Conservation (phyloP, 1,284 basidiomycete genomes). For the Melampsora americana region DNA sequence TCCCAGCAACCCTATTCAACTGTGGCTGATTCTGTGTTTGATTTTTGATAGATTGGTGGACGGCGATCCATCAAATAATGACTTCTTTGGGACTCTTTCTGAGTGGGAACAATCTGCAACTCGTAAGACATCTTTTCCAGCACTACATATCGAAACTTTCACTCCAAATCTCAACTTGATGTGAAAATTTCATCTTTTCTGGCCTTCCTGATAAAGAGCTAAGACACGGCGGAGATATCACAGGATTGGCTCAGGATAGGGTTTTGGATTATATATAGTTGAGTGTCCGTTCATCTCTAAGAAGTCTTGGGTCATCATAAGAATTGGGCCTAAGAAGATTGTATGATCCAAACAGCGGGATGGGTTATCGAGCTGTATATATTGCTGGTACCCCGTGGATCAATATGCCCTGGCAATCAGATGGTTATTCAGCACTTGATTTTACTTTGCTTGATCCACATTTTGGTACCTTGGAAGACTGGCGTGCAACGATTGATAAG, state of each 20-base stretch:
- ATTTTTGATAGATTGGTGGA: constrained; percentile 52
- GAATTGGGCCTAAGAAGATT: neutral
- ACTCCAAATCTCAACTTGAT: neutral
- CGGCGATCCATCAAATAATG: constrained; percentile 82
- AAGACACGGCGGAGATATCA: constrained; percentile 78
- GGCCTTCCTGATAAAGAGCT: constrained; percentile 61
- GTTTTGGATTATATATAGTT: constrained; percentile 75
- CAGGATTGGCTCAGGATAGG: constrained; percentile 65
- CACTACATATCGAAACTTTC: neutral
- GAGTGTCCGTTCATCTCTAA: neutral
- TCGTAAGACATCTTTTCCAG: constrained; percentile 16
- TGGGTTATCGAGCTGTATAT: constrained; percentile 78
- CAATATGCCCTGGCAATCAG: constrained; percentile 95
- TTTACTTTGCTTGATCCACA: constrained; percentile 84
- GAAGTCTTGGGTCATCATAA: neutral
- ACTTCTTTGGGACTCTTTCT: constrained; percentile 73
- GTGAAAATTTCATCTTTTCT: neutral
- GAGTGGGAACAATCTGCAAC: constrained; percentile 67
- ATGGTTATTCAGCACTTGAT: constrained; percentile 88
- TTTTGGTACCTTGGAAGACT: constrained; percentile 75
- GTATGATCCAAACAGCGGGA: constrained; percentile 57
- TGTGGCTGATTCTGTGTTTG: neutral
- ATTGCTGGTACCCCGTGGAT: constrained; percentile 81
- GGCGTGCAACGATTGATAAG: constrained; percentile 68
- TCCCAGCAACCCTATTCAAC: neutral